These are phyloP conservation scores for Phaeomoniella chlamydospora DNA, from an alignment of 2,329 filamentous ascomycete genomes.

Conservation along the genomic window DNA sequence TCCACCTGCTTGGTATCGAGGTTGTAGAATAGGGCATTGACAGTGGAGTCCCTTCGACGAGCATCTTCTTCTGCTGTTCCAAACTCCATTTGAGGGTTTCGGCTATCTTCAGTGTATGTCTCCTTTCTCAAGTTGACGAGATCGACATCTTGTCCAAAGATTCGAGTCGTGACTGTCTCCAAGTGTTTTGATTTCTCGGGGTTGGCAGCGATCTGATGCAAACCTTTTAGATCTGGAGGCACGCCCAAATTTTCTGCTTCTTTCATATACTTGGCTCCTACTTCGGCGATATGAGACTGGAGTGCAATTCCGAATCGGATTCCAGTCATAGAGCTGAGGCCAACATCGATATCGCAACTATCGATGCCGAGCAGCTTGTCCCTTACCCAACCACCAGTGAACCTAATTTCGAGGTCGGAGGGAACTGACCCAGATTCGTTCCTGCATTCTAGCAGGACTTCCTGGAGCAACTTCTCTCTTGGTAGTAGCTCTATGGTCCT, in stretches of 20 bases:
- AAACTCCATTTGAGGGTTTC: constrained; percentile 87
- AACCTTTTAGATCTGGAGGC: constrained; percentile 39
- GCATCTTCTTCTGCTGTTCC: constrained; percentile 87
- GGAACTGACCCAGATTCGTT: constrained; percentile 1
- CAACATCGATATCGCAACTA: constrained; percentile 34
- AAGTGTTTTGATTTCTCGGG: constrained; percentile 95
- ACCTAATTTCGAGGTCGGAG: constrained; percentile 24
- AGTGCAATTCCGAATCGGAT: constrained; percentile 28
- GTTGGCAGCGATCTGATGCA: constrained; percentile 83
- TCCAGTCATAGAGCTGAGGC: constrained; percentile 34
- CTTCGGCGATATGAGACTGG: constrained; percentile 24
- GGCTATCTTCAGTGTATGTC: constrained; percentile 74
- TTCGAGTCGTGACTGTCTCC: constrained; percentile 74
- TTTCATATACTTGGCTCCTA: constrained; percentile 27
- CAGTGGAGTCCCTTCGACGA: constrained; percentile 73
- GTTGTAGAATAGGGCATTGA: constrained; percentile 96
- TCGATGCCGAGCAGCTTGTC: constrained; percentile 31
- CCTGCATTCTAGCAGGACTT: constrained; percentile 12
- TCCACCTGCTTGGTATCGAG: constrained; percentile 65
- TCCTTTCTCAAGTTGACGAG: constrained; percentile 91
- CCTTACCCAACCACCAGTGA: constrained; percentile 35
- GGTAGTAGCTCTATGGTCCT: constrained; percentile 7
- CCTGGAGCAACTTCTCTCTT: constrained; percentile 11
- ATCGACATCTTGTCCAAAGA: constrained; percentile 80
- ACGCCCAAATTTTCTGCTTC: constrained; percentile 18